phyloP scores from a whole-genome alignment of 148 eudicot genomes.

The Gaultheria prostrata region DNA sequence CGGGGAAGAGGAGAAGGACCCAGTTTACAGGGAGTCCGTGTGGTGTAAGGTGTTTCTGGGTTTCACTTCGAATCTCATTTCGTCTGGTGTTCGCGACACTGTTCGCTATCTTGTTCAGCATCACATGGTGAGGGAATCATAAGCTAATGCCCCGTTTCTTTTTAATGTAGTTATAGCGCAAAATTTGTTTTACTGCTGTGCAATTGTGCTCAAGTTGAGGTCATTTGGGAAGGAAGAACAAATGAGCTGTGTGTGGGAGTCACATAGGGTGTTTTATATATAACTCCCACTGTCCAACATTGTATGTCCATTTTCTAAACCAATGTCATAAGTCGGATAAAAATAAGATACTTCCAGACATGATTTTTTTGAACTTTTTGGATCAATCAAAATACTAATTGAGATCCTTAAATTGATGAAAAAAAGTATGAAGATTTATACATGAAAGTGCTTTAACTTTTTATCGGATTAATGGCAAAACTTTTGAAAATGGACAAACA shows the following conservation, averaged over 20 bases:
- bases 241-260: background rate
- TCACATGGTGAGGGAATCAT: constrained; percentile 65
- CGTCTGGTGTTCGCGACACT: constrained; percentile 84
- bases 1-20: constrained; percentile 63
- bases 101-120: constrained; percentile 83
- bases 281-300: background rate
- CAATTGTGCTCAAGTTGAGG: background rate
- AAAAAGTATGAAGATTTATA: background rate
- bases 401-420: background rate
- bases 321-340: background rate
- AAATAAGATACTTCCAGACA: background rate
- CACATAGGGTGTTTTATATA: background rate
- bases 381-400: background rate
- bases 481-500: background rate
- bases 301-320: background rate
- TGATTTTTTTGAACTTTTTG: background rate
- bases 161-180: background rate
- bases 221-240: background rate
- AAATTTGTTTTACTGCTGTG: background rate
- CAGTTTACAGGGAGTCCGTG: constrained; percentile 53
- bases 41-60: constrained; percentile 88
- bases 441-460: background rate
- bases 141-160: background rate
- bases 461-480: too few species aligned
- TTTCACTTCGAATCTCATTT: constrained; percentile 89